Percentiles rank a stretch among this genome's conserved stretches.
Evolutionary conservation across 306 rosid genomes (phyloP).

Genomic region (Lithocarpus polystachyus): DNA sequence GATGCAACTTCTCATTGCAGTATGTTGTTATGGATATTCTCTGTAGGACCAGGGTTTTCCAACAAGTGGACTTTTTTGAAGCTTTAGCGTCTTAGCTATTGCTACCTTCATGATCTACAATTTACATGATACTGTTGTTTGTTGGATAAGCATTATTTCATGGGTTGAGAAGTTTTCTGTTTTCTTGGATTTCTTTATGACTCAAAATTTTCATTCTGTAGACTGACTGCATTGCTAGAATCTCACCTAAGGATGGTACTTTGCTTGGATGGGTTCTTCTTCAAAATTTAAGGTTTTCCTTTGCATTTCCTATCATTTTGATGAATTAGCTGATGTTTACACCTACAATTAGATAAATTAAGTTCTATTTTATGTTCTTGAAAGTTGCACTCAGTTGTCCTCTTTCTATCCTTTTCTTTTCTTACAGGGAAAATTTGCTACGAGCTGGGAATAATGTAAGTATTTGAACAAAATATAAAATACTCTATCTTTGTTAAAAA

Average conservation of each 20-base stretch:
- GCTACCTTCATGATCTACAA: neutral
- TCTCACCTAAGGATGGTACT: constrained; percentile 62
- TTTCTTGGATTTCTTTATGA: constrained; percentile 12
- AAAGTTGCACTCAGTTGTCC: constrained; percentile 9
- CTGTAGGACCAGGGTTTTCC: neutral
- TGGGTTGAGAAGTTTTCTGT: neutral
- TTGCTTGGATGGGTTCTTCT: constrained; percentile 89
- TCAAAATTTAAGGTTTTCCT: constrained; percentile 60
- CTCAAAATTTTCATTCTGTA: constrained; percentile 30
- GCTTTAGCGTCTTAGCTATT: neutral
- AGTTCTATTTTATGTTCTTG: constrained; percentile 1
- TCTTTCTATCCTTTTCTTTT: neutral
- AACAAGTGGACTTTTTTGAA: neutral
- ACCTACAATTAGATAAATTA: neutral
- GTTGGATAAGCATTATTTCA: neutral
- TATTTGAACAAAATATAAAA: constrained; percentile 4
- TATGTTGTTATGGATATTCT: neutral
- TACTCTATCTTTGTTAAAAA: neutral
- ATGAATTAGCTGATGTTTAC: neutral
- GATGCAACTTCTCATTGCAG: neutral
- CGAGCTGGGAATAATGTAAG: constrained; percentile 62
- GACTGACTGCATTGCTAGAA: constrained; percentile 88
- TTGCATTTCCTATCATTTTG: constrained; percentile 2
- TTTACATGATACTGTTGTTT: neutral
- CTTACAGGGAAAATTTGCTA: constrained; percentile 49